Conservation (phyloP, 2,329 filamentous ascomycete species). For the Berkeleyomyces basicola region DNA sequence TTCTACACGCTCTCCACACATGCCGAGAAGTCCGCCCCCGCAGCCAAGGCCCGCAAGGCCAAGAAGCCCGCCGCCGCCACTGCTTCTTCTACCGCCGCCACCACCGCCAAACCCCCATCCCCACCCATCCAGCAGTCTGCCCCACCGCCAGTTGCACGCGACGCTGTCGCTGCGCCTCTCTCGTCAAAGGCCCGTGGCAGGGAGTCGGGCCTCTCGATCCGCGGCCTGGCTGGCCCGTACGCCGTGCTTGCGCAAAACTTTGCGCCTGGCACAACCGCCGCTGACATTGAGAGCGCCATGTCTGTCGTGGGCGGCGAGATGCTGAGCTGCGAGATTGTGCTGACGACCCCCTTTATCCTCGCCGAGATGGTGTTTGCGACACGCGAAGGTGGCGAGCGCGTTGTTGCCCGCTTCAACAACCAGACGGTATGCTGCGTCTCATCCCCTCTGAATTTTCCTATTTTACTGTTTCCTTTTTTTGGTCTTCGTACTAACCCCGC, state of each 20-base stretch:
- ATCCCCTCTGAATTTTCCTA: neutral
- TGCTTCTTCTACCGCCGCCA: neutral
- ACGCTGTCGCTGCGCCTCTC: constrained; percentile 14
- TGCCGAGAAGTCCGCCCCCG: neutral
- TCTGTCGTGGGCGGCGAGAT: constrained; percentile 55
- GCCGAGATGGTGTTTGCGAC: constrained; percentile 62
- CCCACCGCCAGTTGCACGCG: constrained; percentile 6
- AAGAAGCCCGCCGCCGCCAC: neutral
- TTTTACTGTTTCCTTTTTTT: neutral
- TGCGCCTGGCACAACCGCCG: constrained; percentile 62
- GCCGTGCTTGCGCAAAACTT: constrained; percentile 67
- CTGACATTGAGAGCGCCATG: constrained; percentile 71
- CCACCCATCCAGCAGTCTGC: neutral
- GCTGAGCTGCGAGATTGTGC: constrained; percentile 48
- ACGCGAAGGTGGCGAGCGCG: constrained; percentile 54
- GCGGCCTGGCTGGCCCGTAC: constrained; percentile 56
- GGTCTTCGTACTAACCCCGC: neutral
- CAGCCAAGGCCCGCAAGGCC: neutral
- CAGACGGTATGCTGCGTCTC: constrained; percentile 42
- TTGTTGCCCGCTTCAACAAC: constrained; percentile 62
- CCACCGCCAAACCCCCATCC: neutral
- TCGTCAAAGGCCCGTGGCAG: neutral
- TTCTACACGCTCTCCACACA: constrained; percentile 4
- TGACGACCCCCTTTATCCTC: constrained; percentile 53
- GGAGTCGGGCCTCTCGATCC: constrained; percentile 45